phyloP scores from a whole-genome alignment of 2,329 filamentous ascomycete genomes.

The Exophiala calicioides region DNA sequence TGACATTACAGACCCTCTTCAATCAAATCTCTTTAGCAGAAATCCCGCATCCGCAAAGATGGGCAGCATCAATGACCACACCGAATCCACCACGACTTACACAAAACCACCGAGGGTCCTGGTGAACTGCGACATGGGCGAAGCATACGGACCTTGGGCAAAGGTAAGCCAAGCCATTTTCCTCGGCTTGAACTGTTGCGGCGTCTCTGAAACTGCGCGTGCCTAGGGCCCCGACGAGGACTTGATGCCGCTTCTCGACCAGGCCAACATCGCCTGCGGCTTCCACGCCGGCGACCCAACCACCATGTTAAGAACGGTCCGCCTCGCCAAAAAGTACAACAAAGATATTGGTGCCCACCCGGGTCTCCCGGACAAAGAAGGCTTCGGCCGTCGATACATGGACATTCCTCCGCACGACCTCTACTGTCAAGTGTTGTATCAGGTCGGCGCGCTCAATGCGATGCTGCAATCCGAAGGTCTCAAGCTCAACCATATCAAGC shows the following conservation, averaged over 20 bases:
- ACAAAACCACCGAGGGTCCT: too few species aligned
- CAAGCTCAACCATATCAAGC: conserved; percentile 61
- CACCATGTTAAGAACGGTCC: conserved; percentile 63
- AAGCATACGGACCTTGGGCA: conserved; percentile 3
- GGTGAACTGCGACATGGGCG: conserved; percentile 9
- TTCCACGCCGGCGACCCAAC: conserved; percentile 60
- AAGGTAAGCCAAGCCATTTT: conserved; percentile 2
- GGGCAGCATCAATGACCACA: too few species aligned
- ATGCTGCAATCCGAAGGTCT: conserved; percentile 59
- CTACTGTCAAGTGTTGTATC: conserved; percentile 60
- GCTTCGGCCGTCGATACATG: conserved; percentile 64
- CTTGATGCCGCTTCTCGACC: conserved; percentile 60
- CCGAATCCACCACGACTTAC: too few species aligned
- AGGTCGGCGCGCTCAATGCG: conserved; percentile 61
- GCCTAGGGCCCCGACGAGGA: conserved; percentile 58
- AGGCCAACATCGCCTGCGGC: conserved; percentile 63
- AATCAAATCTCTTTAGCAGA: too few species aligned
- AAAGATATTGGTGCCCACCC: conserved; percentile 63
- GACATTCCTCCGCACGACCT: conserved; percentile 58
- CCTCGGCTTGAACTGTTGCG: too few species aligned
- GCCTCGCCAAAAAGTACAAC: conserved; percentile 56
- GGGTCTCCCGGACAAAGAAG: conserved; percentile 63
- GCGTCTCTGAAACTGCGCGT: conserved; percentile 48
- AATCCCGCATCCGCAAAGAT: too few species aligned
- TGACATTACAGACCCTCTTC: too few species aligned